Evolutionary conservation across 305 asterid genomes (phyloP), one percentile per base, ranked within the genome.

Genomic region (Fraxinus dipetala): DNA sequence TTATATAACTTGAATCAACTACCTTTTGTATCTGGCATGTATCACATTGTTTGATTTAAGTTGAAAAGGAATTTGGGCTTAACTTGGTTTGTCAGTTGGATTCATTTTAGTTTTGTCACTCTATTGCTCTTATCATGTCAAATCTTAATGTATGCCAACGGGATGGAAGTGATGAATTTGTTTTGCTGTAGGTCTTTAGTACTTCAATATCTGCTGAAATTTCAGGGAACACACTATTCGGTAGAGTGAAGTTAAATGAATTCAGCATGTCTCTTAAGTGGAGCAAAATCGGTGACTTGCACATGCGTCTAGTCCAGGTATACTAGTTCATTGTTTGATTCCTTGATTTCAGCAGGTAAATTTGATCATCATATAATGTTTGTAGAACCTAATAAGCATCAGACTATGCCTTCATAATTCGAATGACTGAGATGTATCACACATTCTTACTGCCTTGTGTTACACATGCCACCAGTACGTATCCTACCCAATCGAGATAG

Each of bases 221-320:
- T 35, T 85, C 93, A 2, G 78, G 88, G 36, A 88, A 91, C 80
- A 84, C 89, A 77, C 51, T 94, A 40, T 78, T 85, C 65, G 99
- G 97, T 78, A 85, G 82, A 48, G 85, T 92, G n/a, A 89, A 80
- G 80, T 88, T 96, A 85, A 82, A 87, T 28, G 88, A 90, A 77
- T 90, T 93, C 85, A 87, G 87, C 9, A 82, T 96, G 90, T 89
- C 92, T 59, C 93, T 92, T 82, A 87, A 91, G 35, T 96, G 99
- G 99, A 96, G 98, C 88, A 86, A 87, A 78, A 80, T 96, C 74
- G 99, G 99, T n/a, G 88, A 87, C 84, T 84, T 96, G 85, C 98
- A 91, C 89, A 85, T 94, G 94, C 72, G 26, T 91, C 91, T 93
- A 79, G 83, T 96, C 83, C 94, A 91, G 99, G 99, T 94, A 89